These are phyloP conservation scores for Aegle marmelos DNA, from an alignment of 345 rosid genomes.

Conservation along the genomic window DNA sequence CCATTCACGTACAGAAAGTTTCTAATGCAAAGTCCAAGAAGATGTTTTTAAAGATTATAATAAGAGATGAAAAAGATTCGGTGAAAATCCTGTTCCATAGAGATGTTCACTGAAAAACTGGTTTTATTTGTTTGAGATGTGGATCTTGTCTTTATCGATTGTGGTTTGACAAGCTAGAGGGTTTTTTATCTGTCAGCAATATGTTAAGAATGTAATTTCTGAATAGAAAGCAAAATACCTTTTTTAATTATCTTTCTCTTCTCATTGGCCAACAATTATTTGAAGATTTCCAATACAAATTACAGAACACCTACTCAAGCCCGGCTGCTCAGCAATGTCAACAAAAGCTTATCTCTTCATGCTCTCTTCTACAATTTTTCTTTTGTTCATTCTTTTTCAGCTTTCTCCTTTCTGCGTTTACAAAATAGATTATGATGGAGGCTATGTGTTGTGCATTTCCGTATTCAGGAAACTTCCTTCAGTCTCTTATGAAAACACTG, in stretches of 20 bases:
- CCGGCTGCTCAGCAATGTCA: conserved; percentile 18
- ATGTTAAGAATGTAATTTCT: not conserved
- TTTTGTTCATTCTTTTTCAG: conserved; percentile 3
- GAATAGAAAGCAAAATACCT: too few relatives aligned
- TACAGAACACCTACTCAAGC: too few relatives aligned
- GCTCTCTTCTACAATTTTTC: conserved; percentile 20
- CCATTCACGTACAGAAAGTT: not conserved
- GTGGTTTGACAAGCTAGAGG: not conserved
- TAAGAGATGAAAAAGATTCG: not conserved
- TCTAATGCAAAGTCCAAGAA: not conserved
- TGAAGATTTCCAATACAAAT: not conserved
- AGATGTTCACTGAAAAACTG: not conserved
- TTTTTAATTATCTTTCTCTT: too few relatives aligned
- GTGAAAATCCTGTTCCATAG: not conserved
- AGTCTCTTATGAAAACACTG: not conserved
- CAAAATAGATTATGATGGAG: not conserved
- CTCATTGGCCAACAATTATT: not conserved
- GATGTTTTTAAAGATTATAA: not conserved
- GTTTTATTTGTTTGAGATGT: not conserved
- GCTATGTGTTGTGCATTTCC: not conserved
- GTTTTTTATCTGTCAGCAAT: not conserved
- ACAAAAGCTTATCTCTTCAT: conserved; percentile 10
- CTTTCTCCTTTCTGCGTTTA: not conserved
- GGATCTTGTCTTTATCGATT: not conserved
- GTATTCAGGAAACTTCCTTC: not conserved